A percentile compares a stretch with the other conserved stretches of the same genome.
phyloP scores from a whole-genome alignment of 768 basidiomycete genomes.

The Russula griseocarnosa region DNA sequence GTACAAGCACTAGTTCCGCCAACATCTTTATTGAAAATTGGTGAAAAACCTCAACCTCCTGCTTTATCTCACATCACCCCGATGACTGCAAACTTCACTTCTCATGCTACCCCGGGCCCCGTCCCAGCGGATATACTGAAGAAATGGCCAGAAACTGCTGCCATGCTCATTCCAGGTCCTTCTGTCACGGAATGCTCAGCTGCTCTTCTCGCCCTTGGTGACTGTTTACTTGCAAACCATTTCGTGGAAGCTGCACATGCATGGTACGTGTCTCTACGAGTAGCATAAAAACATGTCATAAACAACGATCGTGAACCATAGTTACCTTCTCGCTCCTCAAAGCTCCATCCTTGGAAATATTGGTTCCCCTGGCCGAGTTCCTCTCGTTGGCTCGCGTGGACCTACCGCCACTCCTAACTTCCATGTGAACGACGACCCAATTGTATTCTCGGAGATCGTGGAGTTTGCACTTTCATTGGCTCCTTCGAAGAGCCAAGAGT shows the following conservation, averaged over 20 bases:
- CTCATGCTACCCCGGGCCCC: constrained; percentile 36
- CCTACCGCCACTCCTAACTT: constrained; percentile 50
- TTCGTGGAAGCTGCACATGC: constrained; percentile 85
- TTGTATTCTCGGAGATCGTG: constrained; percentile 83
- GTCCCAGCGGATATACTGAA: constrained; percentile 62
- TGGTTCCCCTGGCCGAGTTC: constrained; percentile 63
- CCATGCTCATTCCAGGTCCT: constrained; percentile 78
- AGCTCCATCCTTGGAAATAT: constrained; percentile 69
- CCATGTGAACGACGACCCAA: constrained; percentile 63
- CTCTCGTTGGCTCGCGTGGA: constrained; percentile 66
- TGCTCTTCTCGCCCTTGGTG: constrained; percentile 79
- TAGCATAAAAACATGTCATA: neutral
- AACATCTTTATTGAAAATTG: constrained; percentile 18
- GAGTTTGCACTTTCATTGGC: constrained; percentile 86
- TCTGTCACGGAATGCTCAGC: constrained; percentile 62
- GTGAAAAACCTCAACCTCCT: constrained; percentile 22
- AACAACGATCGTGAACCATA: constrained; percentile 33
- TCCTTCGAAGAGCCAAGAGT: constrained; percentile 76
- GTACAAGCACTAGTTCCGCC: constrained; percentile 20
- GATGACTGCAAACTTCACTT: constrained; percentile 58
- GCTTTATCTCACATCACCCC: constrained; percentile 42
- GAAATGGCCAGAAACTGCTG: constrained; percentile 82
- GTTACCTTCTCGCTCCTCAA: constrained; percentile 83
- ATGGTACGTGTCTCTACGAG: constrained; percentile 57
- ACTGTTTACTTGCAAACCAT: constrained; percentile 66